Base-by-base conservation (phyloP, 1,284 basidiomycete genomes). In the Dichomitus squalens region DNA sequence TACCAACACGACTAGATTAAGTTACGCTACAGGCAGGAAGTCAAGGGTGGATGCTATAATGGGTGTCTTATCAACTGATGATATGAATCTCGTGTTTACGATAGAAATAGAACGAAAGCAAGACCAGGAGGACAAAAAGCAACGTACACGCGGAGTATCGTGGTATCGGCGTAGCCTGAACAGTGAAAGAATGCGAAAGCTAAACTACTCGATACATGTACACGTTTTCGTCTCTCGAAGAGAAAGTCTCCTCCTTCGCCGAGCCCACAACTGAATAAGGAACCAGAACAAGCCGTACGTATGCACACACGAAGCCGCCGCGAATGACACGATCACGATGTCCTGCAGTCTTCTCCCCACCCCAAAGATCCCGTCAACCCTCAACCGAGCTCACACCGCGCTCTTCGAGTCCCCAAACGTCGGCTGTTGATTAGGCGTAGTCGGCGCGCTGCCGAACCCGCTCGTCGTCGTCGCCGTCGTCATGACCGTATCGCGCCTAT, bases 401-500 rank as follows among this genome's bases (percentile, higher is more conserved):
- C 39, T 55, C 31, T 53, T 35, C 39, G 38, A 46, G 39, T 53
- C 58, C 39, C 58, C 47, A 52, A 60, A 63, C 36, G 33, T 31
- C 14, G 54, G 44, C 38, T 44, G 43, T 20, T 51, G 16, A 41
- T 54, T 48, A 44, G 61, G 61, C 23, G 48, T 63, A 27, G 38
- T 38, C 2, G 58, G 54, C 29, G 51, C 47, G 18, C 53, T 58
- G 41, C 43, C 50, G 16, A 34, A 18, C 4, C 35, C 29, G 29
- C 29, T 31, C 6, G 29, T 31, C 29, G 11, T 31, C 29, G 29
- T 31, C 6, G 29, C 29, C 29, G 5, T 25, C 12, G 38, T 54
- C 58, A 53, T 58, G 38, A 58, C 21, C 56, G 58, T 63, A 4
- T 60, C 56, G 55, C 48, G 21, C 6, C 50, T 41, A 29, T 60